phyloP scores from a whole-genome alignment of 108 stramenopile species.

The Skeletonema marinoi region DNA sequence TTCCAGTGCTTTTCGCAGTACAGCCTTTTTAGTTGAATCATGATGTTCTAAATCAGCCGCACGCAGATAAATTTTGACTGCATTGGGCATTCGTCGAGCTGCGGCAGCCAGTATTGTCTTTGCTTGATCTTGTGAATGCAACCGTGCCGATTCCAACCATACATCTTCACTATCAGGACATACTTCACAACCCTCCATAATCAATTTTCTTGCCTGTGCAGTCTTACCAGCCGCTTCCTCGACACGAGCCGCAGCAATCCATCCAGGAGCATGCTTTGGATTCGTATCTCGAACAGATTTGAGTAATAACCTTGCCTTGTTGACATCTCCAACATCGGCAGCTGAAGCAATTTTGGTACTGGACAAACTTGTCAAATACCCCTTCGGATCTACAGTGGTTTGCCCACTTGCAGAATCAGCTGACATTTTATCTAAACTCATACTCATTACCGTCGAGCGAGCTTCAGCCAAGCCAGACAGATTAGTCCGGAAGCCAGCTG shows the following conservation, averaged over 20 bases:
- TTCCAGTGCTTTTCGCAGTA: constrained; percentile 94
- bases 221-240: constrained; percentile 96
- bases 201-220: constrained; percentile 92
- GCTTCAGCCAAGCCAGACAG: constrained; percentile 86
- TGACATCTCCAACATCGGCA: constrained; percentile 93
- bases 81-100: constrained; percentile 64
- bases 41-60: constrained; percentile 82
- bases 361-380: constrained; percentile 92
- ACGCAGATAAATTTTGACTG: constrained; percentile 77
- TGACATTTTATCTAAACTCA: constrained; percentile 91
- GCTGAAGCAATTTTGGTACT: constrained; percentile 64
- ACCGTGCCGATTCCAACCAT: constrained; percentile 97
- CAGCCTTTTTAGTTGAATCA: constrained; percentile 88
- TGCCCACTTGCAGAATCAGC: constrained; percentile 84
- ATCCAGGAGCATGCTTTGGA: constrained; percentile 96
- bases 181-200: constrained; percentile 94
- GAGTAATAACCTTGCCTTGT: constrained; percentile 94
- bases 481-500: constrained; percentile 52
- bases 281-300: constrained; percentile 95
- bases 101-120: constrained; percentile 90
- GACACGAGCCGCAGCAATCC: constrained; percentile 98
- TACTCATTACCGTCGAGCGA: constrained; percentile 89
- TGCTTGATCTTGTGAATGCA: constrained; percentile 85
- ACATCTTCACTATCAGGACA: constrained; percentile 96
- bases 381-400: constrained; percentile 94